phyloP scores from a whole-genome alignment of 2,329 filamentous ascomycete species.

The Beauveria sp. region DNA sequence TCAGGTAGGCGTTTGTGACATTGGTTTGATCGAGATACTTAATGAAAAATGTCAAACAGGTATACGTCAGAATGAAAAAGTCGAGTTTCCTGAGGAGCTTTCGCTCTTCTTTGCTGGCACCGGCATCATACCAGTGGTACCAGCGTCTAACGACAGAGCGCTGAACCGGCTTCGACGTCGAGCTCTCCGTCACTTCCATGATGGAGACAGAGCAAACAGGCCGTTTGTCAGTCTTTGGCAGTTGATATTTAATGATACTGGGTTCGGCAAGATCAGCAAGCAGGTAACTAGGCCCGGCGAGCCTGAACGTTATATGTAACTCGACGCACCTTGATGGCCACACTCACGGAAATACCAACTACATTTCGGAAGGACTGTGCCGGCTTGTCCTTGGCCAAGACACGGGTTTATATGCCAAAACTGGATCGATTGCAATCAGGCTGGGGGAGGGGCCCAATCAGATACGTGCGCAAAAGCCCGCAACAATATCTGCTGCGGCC shows the following conservation, averaged over 20 bases:
- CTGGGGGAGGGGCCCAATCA: background rate
- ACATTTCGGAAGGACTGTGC: background rate
- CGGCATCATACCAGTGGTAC: slow-evolving; percentile 36
- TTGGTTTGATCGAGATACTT: slow-evolving; percentile 37
- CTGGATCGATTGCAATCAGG: background rate
- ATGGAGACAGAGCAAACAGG: background rate
- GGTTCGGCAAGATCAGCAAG: background rate
- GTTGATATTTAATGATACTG: too few species aligned
- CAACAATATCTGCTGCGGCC: background rate
- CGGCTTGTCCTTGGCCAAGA: background rate
- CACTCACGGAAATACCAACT: background rate
- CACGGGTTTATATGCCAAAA: background rate
- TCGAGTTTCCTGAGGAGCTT: slow-evolving; percentile 42
- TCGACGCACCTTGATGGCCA: background rate
- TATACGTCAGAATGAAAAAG: slow-evolving; percentile 34
- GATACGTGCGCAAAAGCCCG: background rate
- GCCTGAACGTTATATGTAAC: background rate
- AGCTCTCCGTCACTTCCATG: background rate
- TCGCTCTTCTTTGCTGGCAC: slow-evolving; percentile 33
- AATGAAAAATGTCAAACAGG: slow-evolving; percentile 39
- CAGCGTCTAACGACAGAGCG: slow-evolving; percentile 15
- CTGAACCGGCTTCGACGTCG: background rate
- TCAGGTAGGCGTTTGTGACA: slow-evolving; percentile 41
- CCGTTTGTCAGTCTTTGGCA: too few species aligned
- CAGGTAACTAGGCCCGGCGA: background rate